Evolutionary conservation across 2,329 filamentous ascomycete genomes (phyloP), one percentile per base, ranked within the genome.

Genomic region (Hypoxylon sp.): DNA sequence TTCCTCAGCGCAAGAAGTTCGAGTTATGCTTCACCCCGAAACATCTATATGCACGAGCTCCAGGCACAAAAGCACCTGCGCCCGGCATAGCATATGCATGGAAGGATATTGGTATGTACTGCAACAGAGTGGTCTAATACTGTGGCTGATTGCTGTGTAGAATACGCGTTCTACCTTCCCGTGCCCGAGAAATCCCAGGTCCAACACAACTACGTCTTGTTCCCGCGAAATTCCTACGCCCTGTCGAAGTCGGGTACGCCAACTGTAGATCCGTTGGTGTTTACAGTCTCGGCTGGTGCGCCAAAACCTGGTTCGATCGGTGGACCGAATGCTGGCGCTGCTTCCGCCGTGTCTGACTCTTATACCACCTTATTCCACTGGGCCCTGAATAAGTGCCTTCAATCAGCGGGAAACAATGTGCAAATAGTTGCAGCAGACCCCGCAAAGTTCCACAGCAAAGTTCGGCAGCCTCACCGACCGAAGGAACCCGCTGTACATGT

Each of bases 1-100:
- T 91, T 3, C 90, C 90, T 0, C 88, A 90, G 79, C 83, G 90
- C 69, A 92, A 92, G 80, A 92, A 91, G 78, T 88, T 88, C 72
- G 87, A 89, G 70, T 77, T 92, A 8, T 89, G 87, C 77, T 86
- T 91, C 68, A 91, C 89, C 2, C 79, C 83, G 5, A 83, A 84
- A 66, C 86, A 87, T 70, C 74, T 91, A 35, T 91, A 90, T 69
- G 88, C 88, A 13, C 83, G 86, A 37, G 80, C 81, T 0, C 81
- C 87, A 0, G 84, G 84, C 47, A 85, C 86, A 1, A 83, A 83
- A 1, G 80, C 81, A 24, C 86, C 87, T 0, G 82, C 87, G 14
- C 80, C 84, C 17, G 85, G 84, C 50, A 86, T 88, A 52, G 83
- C 85, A 13, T 89, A 89, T 71, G 82, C 85, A 0, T 91, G 88